Evolutionary conservation across 371 early-diverging fungal species (phyloP).

Genomic region (Saksenaea oblongispora): DNA sequence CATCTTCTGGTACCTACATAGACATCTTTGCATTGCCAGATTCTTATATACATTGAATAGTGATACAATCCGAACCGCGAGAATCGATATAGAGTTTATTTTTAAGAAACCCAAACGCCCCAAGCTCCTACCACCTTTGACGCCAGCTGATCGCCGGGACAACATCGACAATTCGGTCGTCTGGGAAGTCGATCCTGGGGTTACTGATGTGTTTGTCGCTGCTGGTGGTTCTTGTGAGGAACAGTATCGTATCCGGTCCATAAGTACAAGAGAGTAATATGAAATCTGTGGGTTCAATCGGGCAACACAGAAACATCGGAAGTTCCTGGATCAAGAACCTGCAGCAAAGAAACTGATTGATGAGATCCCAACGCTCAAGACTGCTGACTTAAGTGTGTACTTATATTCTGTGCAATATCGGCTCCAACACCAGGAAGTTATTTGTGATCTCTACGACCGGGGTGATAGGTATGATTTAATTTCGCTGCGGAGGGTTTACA

Average conservation of each 20-base stretch:
- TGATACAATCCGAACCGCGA: not conserved
- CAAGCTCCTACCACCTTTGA: not conserved
- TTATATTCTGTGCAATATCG: not conserved
- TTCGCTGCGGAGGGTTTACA: too few relatives aligned
- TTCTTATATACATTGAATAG: not conserved
- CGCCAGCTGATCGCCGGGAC: not conserved
- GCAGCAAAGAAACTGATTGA: not conserved
- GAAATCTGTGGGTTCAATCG: not conserved
- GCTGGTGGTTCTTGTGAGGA: not conserved
- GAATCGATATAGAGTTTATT: not conserved
- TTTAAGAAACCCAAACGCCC: not conserved
- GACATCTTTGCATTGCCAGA: not conserved
- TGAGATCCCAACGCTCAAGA: not conserved
- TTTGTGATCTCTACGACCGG: not conserved
- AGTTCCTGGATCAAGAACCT: not conserved
- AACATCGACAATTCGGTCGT: not conserved
- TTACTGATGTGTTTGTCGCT: not conserved
- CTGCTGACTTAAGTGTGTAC: not conserved
- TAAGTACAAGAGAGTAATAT: not conserved
- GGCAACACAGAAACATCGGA: not conserved
- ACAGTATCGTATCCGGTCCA: not conserved
- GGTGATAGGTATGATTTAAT: not conserved
- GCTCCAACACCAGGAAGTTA: not conserved
- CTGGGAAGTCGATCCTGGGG: not conserved
- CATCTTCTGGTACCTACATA: not conserved